These are phyloP conservation scores for Paraconiothyrium sp. DNA, from an alignment of 2,329 filamentous ascomycete genomes.

Conservation along the genomic window DNA sequence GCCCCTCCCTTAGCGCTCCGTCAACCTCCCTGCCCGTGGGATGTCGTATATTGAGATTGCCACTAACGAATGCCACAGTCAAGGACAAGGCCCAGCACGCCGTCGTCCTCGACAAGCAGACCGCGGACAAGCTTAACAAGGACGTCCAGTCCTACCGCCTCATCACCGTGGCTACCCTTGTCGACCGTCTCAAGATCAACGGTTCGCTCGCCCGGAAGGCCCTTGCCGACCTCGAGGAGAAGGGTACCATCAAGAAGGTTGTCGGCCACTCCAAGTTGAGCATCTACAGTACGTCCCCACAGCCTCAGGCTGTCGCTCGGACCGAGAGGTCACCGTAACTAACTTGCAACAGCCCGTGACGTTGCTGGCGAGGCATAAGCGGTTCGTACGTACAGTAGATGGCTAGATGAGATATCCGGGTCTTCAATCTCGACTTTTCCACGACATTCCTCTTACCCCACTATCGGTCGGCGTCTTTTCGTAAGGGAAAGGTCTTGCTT, in stretches of 20 bases:
- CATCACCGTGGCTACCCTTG: conserved; percentile 96
- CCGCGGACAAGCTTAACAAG: conserved; percentile 98
- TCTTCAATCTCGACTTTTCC: conserved; percentile 40
- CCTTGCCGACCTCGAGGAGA: conserved; percentile 93
- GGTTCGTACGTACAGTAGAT: conserved; percentile 29
- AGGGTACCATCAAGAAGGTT: conserved; percentile 97
- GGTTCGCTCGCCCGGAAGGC: conserved; percentile 92
- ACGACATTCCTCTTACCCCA: conserved; percentile 45
- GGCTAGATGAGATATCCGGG: conserved; percentile 36
- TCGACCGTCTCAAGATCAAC: conserved; percentile 99
- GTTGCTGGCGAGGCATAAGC: conserved; percentile 49
- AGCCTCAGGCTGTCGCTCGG: neutral
- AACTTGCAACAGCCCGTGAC: conserved; percentile 45
- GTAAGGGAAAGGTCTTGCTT: conserved; percentile 43
- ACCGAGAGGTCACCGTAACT: conserved; percentile 16
- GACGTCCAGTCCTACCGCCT: conserved; percentile 99
- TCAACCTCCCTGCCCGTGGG: conserved; percentile 12
- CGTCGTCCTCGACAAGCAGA: conserved; percentile 98
- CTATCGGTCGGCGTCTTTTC: conserved; percentile 46
- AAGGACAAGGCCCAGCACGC: conserved; percentile 99
- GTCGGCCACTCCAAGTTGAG: conserved; percentile 96
- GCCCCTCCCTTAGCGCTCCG: neutral
- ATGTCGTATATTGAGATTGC: conserved; percentile 22
- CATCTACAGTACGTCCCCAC: conserved; percentile 86
- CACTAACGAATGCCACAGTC: conserved; percentile 67